Evolutionary conservation across 2,329 filamentous ascomycete genomes (phyloP).

Genomic region (Cryphonectria carpinicola): DNA sequence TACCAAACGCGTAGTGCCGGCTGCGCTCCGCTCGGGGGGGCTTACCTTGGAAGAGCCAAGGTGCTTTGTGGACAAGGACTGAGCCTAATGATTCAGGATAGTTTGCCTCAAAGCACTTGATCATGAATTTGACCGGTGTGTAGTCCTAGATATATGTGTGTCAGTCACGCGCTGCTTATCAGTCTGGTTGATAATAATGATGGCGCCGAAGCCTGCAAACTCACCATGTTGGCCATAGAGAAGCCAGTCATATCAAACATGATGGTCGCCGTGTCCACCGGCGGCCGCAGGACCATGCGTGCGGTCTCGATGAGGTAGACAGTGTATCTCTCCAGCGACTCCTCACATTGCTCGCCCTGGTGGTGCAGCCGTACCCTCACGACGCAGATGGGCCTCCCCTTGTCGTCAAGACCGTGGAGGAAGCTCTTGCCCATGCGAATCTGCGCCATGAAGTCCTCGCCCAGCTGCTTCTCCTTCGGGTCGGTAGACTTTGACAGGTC

Average conservation of each 20-base stretch:
- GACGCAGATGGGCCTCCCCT: conserved; percentile 83
- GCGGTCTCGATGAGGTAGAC: conserved; percentile 94
- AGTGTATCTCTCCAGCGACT: conserved; percentile 84
- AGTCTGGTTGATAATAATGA: no score
- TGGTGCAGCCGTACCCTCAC: conserved; percentile 83
- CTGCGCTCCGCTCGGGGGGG: not conserved
- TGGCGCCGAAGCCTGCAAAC: conserved; percentile 28
- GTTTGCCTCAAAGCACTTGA: conserved; percentile 98
- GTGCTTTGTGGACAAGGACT: conserved; percentile 92
- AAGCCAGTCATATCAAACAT: conserved; percentile 97
- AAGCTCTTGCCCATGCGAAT: conserved; percentile 91
- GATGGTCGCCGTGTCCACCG: conserved; percentile 92
- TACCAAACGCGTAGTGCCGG: not conserved
- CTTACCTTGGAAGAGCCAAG: conserved; percentile 91
- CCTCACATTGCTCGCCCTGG: conserved; percentile 79
- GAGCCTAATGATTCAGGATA: conserved; percentile 91
- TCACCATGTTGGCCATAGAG: conserved; percentile 89
- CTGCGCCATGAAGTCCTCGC: conserved; percentile 80
- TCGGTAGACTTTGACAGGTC: conserved; percentile 62
- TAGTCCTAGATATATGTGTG: conserved; percentile 68
- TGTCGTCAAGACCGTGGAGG: conserved; percentile 83
- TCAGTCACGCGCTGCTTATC: not conserved
- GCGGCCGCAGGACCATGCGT: conserved; percentile 77
- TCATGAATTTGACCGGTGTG: conserved; percentile 97
- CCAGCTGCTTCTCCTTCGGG: conserved; percentile 65